phyloP scores from a whole-genome alignment of 768 basidiomycete species.

The Pleurotus cornucopiae region DNA sequence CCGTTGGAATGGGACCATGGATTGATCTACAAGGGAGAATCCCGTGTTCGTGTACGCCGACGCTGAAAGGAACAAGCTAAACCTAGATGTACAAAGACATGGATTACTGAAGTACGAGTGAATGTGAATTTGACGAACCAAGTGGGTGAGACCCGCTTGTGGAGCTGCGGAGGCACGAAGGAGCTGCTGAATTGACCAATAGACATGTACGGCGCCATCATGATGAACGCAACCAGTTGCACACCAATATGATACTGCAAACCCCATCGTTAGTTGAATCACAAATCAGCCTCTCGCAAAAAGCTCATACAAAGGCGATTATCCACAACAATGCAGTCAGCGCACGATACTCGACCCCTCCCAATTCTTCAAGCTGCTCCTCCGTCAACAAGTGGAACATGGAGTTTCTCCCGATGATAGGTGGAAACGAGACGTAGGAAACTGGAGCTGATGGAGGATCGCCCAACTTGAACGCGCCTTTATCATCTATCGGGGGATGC shows the following conservation, averaged over 20 bases:
- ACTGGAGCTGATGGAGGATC: conserved; percentile 39
- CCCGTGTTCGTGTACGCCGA: conserved; percentile 91
- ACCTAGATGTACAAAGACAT: conserved; percentile 42
- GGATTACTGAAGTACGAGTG: no score
- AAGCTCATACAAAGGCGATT: conserved; percentile 55
- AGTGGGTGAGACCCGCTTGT: conserved; percentile 48
- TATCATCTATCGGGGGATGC: background rate
- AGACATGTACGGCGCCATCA: conserved; percentile 81
- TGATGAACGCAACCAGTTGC: conserved; percentile 67
- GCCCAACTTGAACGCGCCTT: background rate
- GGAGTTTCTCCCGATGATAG: conserved; percentile 79
- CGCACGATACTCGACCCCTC: conserved; percentile 93
- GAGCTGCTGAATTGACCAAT: conserved; percentile 50
- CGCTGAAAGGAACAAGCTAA: conserved; percentile 76
- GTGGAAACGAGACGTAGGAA: conserved; percentile 83
- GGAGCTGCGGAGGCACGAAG: conserved; percentile 58
- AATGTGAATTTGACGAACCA: conserved; percentile 45
- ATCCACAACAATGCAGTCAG: conserved; percentile 81
- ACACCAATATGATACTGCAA: conserved; percentile 74
- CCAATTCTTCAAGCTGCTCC: conserved; percentile 90
- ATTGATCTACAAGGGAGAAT: conserved; percentile 80
- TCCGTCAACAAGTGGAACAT: conserved; percentile 62
- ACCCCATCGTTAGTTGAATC: conserved; percentile 2
- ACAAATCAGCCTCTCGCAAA: background rate
- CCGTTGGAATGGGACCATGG: conserved; percentile 87